Evolutionary conservation across 2,329 filamentous ascomycete species (phyloP), one percentile per base, ranked within the genome.

Genomic region (Pyrenophora graminea): DNA sequence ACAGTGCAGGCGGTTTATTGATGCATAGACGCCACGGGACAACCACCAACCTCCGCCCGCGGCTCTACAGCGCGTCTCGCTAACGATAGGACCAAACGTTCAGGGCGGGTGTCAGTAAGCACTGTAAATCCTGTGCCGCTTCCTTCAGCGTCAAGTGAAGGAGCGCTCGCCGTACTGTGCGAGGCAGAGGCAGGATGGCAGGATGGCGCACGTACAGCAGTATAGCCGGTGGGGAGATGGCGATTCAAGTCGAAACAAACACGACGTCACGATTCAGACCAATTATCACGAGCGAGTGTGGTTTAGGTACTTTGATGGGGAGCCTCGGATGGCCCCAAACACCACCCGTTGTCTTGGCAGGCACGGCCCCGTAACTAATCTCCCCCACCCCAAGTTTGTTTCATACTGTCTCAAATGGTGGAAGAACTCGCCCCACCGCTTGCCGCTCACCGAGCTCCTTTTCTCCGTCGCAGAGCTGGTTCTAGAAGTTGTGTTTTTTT

Each of bases 331-430:
- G 31, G 36, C 40, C 48, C 48, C 46, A 59, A 59, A 61, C 48
- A 54, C 33, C 34, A 23, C 9, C 40, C 49, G 27, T 31, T 23
- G 18, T 39, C 49, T 52, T 48, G 45, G 49, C 54, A 53, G 48
- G 49, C 48, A 55, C 53, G 38, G 40, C 30, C 45, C 51, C 39
- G 51, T 47, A 56, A 61, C 51, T 47, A 56, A 61, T 63, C 41
- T 59, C 54, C 56, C 47, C 55, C 45, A 48, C 56, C 46, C 23
- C 45, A 44, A 44, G 47, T 36, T 42, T 38, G 62, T 65, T 65
- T 65, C 61, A 61, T 43, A 25, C 25, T 25, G 19, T 36, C 34
- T 45, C 49, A 44, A 53, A 39, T 36, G 23, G 45, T 53, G 56
- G 58, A 63, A 54, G 45, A 60, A 53, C 45, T 48, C 39, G 41